phyloP scores from a whole-genome alignment of 768 basidiomycete species.

The Daedalea quercina region DNA sequence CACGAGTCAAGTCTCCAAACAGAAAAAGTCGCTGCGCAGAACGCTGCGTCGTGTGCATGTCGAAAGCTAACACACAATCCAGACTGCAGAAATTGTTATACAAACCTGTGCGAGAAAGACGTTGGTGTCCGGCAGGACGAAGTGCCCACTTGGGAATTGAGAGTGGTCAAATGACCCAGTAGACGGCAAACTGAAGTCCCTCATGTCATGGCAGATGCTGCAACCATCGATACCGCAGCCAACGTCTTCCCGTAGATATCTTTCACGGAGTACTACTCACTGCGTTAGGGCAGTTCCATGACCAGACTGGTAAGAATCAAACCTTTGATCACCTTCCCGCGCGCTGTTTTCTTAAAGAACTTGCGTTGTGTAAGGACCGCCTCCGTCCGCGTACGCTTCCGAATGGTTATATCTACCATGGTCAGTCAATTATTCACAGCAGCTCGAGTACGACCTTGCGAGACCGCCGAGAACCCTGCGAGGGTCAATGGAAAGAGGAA shows the following conservation, averaged over 20 bases:
- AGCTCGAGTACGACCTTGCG: neutral
- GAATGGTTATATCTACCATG: conserved; percentile 61
- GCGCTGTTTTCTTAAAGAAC: conserved; percentile 93
- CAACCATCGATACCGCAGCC: conserved; percentile 79
- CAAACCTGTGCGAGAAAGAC: conserved; percentile 84
- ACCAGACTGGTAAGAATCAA: conserved; percentile 8
- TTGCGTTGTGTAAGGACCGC: conserved; percentile 78
- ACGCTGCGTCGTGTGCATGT: too few species aligned
- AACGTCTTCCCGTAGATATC: conserved; percentile 91
- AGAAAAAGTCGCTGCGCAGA: too few species aligned
- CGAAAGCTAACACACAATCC: too few species aligned
- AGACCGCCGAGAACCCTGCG: too few species aligned
- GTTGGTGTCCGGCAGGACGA: conserved; percentile 90
- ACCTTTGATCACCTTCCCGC: conserved; percentile 94
- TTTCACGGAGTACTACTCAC: conserved; percentile 69
- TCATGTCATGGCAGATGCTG: conserved; percentile 42
- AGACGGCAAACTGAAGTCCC: conserved; percentile 45
- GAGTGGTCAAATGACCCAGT: conserved; percentile 53
- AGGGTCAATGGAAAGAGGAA: too few species aligned
- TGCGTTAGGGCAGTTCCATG: neutral
- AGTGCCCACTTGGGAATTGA: conserved; percentile 62
- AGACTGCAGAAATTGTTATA: conserved; percentile 1
- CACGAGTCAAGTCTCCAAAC: neutral
- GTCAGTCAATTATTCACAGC: neutral
- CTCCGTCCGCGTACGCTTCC: conserved; percentile 66